Base-by-base conservation (phyloP, 2,329 filamentous ascomycete genomes). In the Plenodomus lindquistii region DNA sequence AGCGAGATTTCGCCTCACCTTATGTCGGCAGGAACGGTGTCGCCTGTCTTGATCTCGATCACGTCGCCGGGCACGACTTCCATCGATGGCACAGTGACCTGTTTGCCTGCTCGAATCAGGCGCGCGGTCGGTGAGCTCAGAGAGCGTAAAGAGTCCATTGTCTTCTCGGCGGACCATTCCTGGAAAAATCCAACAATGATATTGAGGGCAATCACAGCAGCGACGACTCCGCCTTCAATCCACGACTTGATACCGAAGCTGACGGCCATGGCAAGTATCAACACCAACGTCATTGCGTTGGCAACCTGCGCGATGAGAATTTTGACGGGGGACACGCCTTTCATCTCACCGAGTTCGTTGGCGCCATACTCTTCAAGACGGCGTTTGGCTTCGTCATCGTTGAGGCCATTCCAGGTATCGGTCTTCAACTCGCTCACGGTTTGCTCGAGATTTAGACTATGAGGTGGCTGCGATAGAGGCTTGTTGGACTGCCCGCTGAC, bases 261-360 rank as follows among this genome's bases (percentile, higher is more conserved):
- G 38, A 79, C 75, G 18, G 69, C 73, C 76, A 79, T 78, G 24
- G 74, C 76, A 46, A 78, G 60, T 29, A 79, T 73, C n/a, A 79
- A 66, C 5, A 85, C 85, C 69, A 88, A 68, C 56, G 88, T 87
- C 88, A 91, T 90, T 48, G 88, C 87, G 77, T 91, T 91, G 66
- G 85, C 82, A 18, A 90, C 71, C 69, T 91, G 88, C 60, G 86
- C 85, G 48, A 87, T 75, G 39, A 91, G 74, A 36, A 91, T 89
- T 60, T 86, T 91, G 62, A 80, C 85, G 77, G 87, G 85, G 80
- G 65, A 82, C 40, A 91, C 85, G 21, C 82, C 82, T 21, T 81
- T 84, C 17, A 80, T 85, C 17, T 89, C 82, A 37, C 89, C 83
- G 17, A 91, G 78, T 65, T 89, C 85, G 73, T 91, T 91, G 16